These are phyloP conservation scores for Cyclotella atomus DNA, from an alignment of 108 stramenopile species.

Conservation along the genomic window DNA sequence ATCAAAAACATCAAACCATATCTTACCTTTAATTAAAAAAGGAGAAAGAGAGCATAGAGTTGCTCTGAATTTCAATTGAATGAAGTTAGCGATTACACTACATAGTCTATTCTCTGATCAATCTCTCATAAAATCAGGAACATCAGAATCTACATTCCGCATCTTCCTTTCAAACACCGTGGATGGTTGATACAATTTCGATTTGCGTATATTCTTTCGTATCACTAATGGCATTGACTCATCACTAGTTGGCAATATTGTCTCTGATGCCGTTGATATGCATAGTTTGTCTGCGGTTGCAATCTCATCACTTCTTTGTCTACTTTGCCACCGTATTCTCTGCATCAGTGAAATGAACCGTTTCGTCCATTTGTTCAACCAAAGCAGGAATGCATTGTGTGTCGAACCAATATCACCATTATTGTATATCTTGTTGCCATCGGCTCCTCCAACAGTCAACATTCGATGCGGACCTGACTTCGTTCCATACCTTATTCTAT, in stretches of 20 bases:
- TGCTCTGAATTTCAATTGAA: too few relatives aligned
- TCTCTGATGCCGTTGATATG: neutral
- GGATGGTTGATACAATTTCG: neutral
- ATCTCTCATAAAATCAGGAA: conserved; percentile 6
- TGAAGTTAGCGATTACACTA: too few relatives aligned
- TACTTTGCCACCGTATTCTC: neutral
- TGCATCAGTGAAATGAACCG: neutral
- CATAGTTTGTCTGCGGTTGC: neutral
- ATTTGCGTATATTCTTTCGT: conserved; percentile 9
- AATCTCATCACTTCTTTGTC: neutral
- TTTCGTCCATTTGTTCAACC: neutral
- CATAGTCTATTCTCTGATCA: too few relatives aligned
- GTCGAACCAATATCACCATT: neutral
- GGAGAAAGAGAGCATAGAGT: too few relatives aligned
- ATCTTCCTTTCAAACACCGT: neutral
- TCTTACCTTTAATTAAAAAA: too few relatives aligned
- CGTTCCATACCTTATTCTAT: neutral
- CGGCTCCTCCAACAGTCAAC: conserved; percentile 29
- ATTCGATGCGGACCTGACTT: conserved; percentile 12
- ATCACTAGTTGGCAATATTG: neutral
- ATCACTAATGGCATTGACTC: conserved; percentile 1
- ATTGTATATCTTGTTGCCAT: neutral
- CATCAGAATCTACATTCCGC: neutral
- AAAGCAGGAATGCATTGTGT: neutral
- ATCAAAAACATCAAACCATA: too few relatives aligned